Percentiles rank a stretch among this genome's conserved stretches.
Evolutionary conservation across 1,284 basidiomycete genomes (phyloP).

Genomic region (Anthracocystis panici-leucophaei): DNA sequence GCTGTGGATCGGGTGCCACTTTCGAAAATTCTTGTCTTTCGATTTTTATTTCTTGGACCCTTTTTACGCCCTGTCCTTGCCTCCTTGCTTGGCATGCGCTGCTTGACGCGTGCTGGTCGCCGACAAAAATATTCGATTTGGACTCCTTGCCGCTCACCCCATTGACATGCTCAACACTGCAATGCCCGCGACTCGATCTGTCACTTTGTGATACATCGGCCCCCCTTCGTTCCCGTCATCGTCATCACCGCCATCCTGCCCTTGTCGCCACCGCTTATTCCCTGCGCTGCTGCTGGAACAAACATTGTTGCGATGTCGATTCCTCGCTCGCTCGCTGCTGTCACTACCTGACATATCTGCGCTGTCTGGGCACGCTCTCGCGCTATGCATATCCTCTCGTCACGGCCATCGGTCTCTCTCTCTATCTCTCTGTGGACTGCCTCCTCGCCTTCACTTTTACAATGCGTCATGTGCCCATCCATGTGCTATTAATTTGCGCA

Average conservation of each 20-base stretch:
- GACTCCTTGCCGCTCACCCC: constrained; percentile 26
- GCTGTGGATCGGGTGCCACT: constrained; percentile 1
- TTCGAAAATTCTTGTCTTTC: not conserved
- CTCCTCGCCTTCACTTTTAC: not conserved
- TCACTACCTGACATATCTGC: constrained; percentile 13
- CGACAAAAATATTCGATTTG: not conserved
- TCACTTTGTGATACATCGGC: constrained; percentile 3
- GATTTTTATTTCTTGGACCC: constrained; percentile 4
- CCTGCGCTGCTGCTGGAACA: too few species aligned
- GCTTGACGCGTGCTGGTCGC: constrained; percentile 17
- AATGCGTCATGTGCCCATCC: constrained; percentile 5
- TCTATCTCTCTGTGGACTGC: not conserved
- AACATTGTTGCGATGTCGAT: too few species aligned
- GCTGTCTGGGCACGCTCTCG: constrained; percentile 23
- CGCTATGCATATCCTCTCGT: constrained; percentile 16
- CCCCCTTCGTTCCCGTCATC: not conserved
- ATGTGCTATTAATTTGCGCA: constrained; percentile 30
- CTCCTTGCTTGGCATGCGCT: constrained; percentile 42
- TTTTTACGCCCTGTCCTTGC: constrained; percentile 10
- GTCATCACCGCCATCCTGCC: constrained; percentile 4
- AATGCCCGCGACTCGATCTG: not conserved
- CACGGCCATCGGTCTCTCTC: not conserved
- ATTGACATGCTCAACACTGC: constrained; percentile 24
- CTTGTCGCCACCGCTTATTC: not conserved
- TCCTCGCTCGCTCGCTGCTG: constrained; percentile 6